Base-by-base conservation (phyloP, 345 rosid species). In the Camelina sativa region DNA sequence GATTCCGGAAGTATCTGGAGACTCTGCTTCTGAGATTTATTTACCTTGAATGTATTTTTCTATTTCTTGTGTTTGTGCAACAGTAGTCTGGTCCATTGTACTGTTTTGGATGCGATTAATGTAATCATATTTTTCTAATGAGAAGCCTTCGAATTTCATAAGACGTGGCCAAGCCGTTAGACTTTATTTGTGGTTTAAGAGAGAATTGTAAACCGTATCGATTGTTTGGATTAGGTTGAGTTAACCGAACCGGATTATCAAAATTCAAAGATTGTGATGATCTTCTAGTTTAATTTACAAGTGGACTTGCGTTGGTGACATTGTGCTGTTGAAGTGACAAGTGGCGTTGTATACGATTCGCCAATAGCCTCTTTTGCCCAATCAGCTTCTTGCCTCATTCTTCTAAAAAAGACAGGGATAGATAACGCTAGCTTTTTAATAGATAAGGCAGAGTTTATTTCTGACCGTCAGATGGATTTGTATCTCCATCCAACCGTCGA, bases 391-490 rank as follows among this genome's bases (percentile, higher is more conserved):
- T 1, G 28, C 22, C 62, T 58, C 54, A 43, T 12, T 38, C 11
- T 8, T 25, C 28, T 25, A 25, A 25, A 25, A 40, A 41, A 41
- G 51, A 62, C 20, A 13, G 20, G 51, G 37, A 34, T 61, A 41
- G 75, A 70, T 70, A 70, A 76, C 53, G 40, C 40, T 38, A 54
- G 34, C 41, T 16, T 44, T 34, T n/a, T 11, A 54, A 54, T 54
- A 62, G 80, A 76, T 76, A 76, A 76, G 80, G 60, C 59, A 0
- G 12, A 76, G 23, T 9, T 17, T 54, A 34, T 46, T 76, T 12
- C 0, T 8, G 2, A 56, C 80, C 80, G 75, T 76, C 61, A 76
- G 80, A 76, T 76, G 75, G 80, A 76, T 76, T 68, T 69, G 64
- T 54, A 34, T 43, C 32, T 44, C 25, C 7, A 76, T 76, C 74